These are phyloP conservation scores for Omphalotus guepiniiformis DNA, from an alignment of 768 basidiomycete genomes.

Conservation along the genomic window DNA sequence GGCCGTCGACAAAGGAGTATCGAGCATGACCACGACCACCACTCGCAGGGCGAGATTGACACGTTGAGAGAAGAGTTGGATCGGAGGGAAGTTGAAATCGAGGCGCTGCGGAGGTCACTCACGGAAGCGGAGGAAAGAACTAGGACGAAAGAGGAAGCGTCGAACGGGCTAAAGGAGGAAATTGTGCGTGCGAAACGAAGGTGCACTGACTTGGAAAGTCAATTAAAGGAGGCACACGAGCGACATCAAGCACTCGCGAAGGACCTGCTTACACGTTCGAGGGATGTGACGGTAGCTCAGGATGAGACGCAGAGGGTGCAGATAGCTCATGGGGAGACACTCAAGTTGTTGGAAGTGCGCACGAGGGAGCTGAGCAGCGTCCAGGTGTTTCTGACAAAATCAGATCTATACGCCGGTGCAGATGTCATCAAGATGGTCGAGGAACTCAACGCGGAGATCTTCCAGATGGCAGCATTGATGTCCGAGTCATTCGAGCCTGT, in stretches of 20 bases:
- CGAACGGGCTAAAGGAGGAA: slow-evolving; percentile 6
- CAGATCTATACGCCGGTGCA: slow-evolving; percentile 30
- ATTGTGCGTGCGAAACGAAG: slow-evolving; percentile 13
- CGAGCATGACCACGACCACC: not conserved
- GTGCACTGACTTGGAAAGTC: slow-evolving; percentile 1
- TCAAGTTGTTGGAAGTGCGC: slow-evolving; percentile 25
- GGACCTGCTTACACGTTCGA: slow-evolving; percentile 17
- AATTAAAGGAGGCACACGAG: slow-evolving; percentile 14
- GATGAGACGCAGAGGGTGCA: slow-evolving; percentile 20
- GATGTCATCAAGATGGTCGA: slow-evolving; percentile 32
- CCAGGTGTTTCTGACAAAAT: slow-evolving; percentile 31
- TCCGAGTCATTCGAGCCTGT: slow-evolving; percentile 24
- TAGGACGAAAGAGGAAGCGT: not conserved
- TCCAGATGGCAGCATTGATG: slow-evolving; percentile 33
- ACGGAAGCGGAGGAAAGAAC: slow-evolving; percentile 1
- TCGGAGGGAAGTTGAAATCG: slow-evolving; percentile 7
- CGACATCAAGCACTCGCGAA: slow-evolving; percentile 15
- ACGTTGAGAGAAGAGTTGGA: slow-evolving; percentile 1
- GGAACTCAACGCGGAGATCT: slow-evolving; percentile 31
- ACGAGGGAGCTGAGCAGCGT: slow-evolving; percentile 36
- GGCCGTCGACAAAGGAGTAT: not conserved
- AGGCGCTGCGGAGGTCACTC: slow-evolving; percentile 6
- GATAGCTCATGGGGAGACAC: slow-evolving; percentile 22
- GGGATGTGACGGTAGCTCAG: slow-evolving; percentile 18
- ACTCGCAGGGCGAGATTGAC: not conserved